A percentile compares a stretch with the other conserved stretches of the same genome.
These are phyloP conservation scores for Cicer yamashitae DNA, from an alignment of 306 rosid species.

Conservation along the genomic window DNA sequence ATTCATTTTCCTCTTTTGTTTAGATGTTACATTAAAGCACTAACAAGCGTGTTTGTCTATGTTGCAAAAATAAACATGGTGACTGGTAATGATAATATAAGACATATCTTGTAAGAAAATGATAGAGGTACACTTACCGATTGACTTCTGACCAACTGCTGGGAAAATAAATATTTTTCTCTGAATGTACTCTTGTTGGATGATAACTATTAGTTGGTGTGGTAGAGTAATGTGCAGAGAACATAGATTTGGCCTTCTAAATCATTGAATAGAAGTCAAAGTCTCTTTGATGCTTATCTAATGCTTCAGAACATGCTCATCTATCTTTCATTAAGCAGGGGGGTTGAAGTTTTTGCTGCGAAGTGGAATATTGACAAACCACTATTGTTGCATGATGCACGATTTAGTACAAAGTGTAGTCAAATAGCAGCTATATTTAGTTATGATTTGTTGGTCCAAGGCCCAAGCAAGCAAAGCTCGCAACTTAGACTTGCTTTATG, in stretches of 20 bases:
- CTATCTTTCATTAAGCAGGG: not conserved
- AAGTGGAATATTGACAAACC: too few species aligned
- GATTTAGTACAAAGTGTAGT: too few species aligned
- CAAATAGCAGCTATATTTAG: too few species aligned
- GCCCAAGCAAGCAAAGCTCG: not conserved
- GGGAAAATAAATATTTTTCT: slow-evolving; percentile 1
- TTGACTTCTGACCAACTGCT: not conserved
- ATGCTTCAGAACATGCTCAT: slow-evolving; percentile 14
- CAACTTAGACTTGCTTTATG: not conserved
- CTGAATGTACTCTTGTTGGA: not conserved
- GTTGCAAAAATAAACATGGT: not conserved
- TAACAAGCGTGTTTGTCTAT: not conserved
- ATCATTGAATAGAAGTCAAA: slow-evolving; percentile 3
- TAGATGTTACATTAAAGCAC: slow-evolving; percentile 14
- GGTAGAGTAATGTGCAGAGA: not conserved
- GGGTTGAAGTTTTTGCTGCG: not conserved
- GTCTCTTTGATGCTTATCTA: not conserved
- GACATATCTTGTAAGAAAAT: not conserved
- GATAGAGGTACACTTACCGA: slow-evolving; percentile 6
- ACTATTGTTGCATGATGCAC: too few species aligned
- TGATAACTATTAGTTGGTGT: slow-evolving; percentile 20
- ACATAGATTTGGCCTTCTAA: slow-evolving; percentile 6
- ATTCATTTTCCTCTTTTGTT: slow-evolving; percentile 7
- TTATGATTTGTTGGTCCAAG: not conserved
- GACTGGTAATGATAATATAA: not conserved